Conservation (phyloP, 257 asterid genomes). For the Penstemon newberryi region DNA sequence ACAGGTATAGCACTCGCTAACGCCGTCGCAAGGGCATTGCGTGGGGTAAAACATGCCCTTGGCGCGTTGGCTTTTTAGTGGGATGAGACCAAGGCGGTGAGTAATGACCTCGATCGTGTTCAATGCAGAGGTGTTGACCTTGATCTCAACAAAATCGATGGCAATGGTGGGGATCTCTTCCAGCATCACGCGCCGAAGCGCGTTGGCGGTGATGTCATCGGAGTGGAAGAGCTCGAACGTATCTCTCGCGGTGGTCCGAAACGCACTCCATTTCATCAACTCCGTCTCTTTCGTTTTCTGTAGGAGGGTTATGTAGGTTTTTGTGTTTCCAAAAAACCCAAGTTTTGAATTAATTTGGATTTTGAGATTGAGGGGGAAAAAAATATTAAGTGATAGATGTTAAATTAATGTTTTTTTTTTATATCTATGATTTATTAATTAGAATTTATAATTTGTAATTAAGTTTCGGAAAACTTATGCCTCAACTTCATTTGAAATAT, state of each 20-base stretch:
- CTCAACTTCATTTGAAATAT: no score
- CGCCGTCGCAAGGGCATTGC: constrained; percentile 98
- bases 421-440: no score
- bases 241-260: constrained; percentile 70
- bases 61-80: constrained; percentile 85
- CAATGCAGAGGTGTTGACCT: constrained; percentile 87
- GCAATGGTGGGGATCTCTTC: constrained; percentile 96
- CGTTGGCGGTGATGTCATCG: constrained; percentile 92
- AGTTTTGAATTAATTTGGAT: no score
- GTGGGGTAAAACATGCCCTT: constrained; percentile 97
- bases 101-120: constrained; percentile 91
- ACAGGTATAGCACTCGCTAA: constrained; percentile 95
- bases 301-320: not conserved
- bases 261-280: constrained; percentile 52
- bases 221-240: constrained; percentile 95
- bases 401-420: no score
- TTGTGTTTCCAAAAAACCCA: not conserved
- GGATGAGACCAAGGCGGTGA: constrained; percentile 91
- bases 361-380: no score
- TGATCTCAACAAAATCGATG: constrained; percentile 92
- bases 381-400: no score
- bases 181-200: constrained; percentile 97
- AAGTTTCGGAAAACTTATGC: no score
- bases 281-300: constrained; percentile 7
- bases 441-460: no score